phyloP scores from a whole-genome alignment of 2,329 filamentous ascomycete genomes.

The Macrophomina pseudophaseolina region DNA sequence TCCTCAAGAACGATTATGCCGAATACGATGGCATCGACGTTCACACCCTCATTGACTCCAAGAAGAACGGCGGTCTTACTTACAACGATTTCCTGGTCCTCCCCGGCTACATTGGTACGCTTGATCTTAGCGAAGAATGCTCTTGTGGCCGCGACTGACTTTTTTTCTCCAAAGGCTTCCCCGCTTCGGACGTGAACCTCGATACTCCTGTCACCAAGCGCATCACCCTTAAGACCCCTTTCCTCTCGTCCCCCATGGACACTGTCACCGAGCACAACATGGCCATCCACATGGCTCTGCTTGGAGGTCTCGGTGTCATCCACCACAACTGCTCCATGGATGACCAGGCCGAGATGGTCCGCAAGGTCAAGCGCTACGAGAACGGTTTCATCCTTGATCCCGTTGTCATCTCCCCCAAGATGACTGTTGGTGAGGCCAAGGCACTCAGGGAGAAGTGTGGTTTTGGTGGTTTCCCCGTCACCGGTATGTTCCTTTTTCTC shows the following conservation, averaged over 20 bases:
- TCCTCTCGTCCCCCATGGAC: constrained; percentile 98
- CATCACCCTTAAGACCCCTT: constrained; percentile 93
- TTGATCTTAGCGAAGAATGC: constrained; percentile 2
- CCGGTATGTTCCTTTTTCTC: constrained; percentile 69
- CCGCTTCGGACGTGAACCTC: constrained; percentile 84
- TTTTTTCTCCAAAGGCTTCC: constrained; percentile 66
- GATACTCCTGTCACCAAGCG: constrained; percentile 94
- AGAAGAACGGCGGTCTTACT: constrained; percentile 89
- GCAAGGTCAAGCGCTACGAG: constrained; percentile 98
- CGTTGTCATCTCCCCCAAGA: constrained; percentile 84
- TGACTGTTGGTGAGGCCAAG: constrained; percentile 89
- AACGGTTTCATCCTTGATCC: constrained; percentile 99
- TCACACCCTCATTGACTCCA: constrained; percentile 85
- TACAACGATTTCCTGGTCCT: constrained; percentile 99
- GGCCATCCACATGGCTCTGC: constrained; percentile 95
- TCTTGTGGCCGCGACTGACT: constrained; percentile 27
- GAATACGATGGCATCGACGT: constrained; percentile 85
- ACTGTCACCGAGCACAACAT: constrained; percentile 99
- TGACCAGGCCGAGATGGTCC: constrained; percentile 97
- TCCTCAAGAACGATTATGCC: constrained; percentile 78
- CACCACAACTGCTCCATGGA: constrained; percentile 99
- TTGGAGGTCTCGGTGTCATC: constrained; percentile 89
- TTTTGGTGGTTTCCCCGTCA: constrained; percentile 97
- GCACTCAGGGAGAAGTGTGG: constrained; percentile 97
- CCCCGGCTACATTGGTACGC: constrained; percentile 87